These are phyloP conservation scores for Ceraceosorus bombacis DNA, from an alignment of 1,284 basidiomycete species.

Conservation along the genomic window DNA sequence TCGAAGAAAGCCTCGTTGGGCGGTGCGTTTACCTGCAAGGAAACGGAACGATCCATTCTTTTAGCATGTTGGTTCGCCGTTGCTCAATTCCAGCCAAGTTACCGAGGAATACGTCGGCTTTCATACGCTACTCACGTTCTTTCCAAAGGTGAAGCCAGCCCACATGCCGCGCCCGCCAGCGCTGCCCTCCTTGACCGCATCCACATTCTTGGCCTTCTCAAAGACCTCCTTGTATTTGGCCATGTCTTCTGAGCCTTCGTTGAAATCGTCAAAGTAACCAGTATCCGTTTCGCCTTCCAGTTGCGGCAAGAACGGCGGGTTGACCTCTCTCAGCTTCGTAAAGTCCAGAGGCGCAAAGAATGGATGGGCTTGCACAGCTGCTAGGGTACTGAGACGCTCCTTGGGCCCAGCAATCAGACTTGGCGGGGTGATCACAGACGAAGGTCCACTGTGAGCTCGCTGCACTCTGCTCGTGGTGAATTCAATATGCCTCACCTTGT, in stretches of 20 bases:
- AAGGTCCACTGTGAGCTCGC: constrained; percentile 4
- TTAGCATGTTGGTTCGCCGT: background rate
- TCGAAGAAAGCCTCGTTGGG: constrained; percentile 13
- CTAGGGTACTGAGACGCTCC: constrained; percentile 66
- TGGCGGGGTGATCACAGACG: constrained; percentile 33
- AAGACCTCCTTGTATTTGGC: constrained; percentile 84
- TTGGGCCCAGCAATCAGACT: constrained; percentile 70
- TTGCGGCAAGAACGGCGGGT: constrained; percentile 91
- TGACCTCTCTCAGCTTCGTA: constrained; percentile 66
- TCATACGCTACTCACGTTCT: constrained; percentile 27
- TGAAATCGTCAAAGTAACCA: constrained; percentile 96
- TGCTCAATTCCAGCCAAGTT: background rate
- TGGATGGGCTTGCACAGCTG: constrained; percentile 67
- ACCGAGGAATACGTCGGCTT: background rate
- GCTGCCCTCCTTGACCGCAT: constrained; percentile 63
- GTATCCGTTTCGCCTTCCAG: constrained; percentile 87
- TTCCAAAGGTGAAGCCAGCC: constrained; percentile 88
- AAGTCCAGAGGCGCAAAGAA: constrained; percentile 77
- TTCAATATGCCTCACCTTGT: constrained; percentile 49
- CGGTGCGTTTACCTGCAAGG: background rate
- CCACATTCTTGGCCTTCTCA: constrained; percentile 93
- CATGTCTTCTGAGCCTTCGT: constrained; percentile 78
- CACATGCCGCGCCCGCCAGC: constrained; percentile 69
- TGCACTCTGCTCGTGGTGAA: background rate
- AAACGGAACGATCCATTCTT: background rate